A percentile compares a stretch with the other conserved stretches of the same genome.
Conservation (phyloP, 1,284 basidiomycete species). For the Ganoderma multipileum region DNA sequence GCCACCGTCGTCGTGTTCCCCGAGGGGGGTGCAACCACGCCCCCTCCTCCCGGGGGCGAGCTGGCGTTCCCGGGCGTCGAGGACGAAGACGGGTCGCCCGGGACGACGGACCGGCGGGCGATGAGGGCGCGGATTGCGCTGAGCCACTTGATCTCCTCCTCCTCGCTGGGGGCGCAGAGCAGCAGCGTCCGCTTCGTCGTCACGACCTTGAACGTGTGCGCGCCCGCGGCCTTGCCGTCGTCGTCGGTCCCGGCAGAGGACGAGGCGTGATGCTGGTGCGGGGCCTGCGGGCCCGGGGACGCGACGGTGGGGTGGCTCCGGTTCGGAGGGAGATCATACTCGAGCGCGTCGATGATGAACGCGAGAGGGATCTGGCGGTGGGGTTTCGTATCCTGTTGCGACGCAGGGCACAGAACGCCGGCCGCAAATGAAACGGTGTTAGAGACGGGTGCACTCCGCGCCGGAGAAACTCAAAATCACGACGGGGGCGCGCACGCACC, state of each 20-base stretch:
- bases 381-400: slow-evolving; percentile 75
- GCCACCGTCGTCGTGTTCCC: background rate
- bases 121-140: slow-evolving; percentile 93
- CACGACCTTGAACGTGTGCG: slow-evolving; percentile 93
- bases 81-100: slow-evolving; percentile 36
- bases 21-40: too few species aligned
- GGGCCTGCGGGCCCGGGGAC: slow-evolving; percentile 44
- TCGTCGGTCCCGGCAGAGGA: slow-evolving; percentile 49
- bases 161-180: slow-evolving; percentile 94
- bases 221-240: slow-evolving; percentile 44
- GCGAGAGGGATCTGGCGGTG: slow-evolving; percentile 87
- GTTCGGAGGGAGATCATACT: slow-evolving; percentile 71
- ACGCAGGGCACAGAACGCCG: slow-evolving; percentile 10
- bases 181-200: slow-evolving; percentile 92
- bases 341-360: slow-evolving; percentile 92
- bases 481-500: slow-evolving; percentile 55
- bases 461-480: slow-evolving; percentile 17
- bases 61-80: slow-evolving; percentile 12
- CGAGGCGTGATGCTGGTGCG: slow-evolving; percentile 41
- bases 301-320: slow-evolving; percentile 33
- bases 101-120: slow-evolving; percentile 64
- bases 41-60: slow-evolving; percentile 13
- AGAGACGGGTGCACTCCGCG: slow-evolving; percentile 20
- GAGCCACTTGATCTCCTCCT: slow-evolving; percentile 99
- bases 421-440: slow-evolving; percentile 17